Evolutionary conservation across 2,329 filamentous ascomycete genomes (phyloP), one percentile per base, ranked within the genome.

Genomic region (Orbilia ellipsospora): DNA sequence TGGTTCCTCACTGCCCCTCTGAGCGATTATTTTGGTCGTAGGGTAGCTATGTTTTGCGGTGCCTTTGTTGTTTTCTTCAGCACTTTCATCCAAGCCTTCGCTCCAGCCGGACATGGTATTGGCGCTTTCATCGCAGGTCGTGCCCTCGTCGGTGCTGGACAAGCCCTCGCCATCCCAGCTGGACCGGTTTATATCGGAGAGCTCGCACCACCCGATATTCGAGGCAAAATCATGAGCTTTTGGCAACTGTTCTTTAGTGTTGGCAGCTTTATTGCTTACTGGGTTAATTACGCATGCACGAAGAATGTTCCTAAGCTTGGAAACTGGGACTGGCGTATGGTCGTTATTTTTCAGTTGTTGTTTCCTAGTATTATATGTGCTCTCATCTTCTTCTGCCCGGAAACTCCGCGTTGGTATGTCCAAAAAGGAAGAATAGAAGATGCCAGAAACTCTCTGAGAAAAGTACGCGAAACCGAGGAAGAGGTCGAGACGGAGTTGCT

Each of bases 241-340:
- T 90, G 89, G 89, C 89, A 90, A 81, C 85, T 89, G 78, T 89
- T 89, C 82, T 90, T 89, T 82, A 87, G 84, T 1, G 89, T 90
- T 18, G 89, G 88, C 2, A 87, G 85, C 13, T 90, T 90, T 81
- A 87, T 90, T 78, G 88, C 87, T 57, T 89, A 88, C 83, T 87
- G 85, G 89, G 87, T 91, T 80, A 89, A 88, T 80, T 91, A 86
- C 78, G 89, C 86, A 13, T 88, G 88, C 80, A 85, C 85, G 44
- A 84, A 88, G 79, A 83, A 90, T 81, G 83, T 84, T 20, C 20
- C 20, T 6, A 18, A 23, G 7, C 64, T 68, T n/a, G 50, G 78
- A 83, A 84, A 92, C 78, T 91, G 90, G 90, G 89, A 91, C 82
- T 92, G 90, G 90, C 88, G 87, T 79, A 87, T 90, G 84, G 88